Percentiles rank a stretch among this genome's conserved stretches.
Conservation (phyloP, 192 early-diverging fungal genomes). For the Backusella tuberculispora region DNA sequence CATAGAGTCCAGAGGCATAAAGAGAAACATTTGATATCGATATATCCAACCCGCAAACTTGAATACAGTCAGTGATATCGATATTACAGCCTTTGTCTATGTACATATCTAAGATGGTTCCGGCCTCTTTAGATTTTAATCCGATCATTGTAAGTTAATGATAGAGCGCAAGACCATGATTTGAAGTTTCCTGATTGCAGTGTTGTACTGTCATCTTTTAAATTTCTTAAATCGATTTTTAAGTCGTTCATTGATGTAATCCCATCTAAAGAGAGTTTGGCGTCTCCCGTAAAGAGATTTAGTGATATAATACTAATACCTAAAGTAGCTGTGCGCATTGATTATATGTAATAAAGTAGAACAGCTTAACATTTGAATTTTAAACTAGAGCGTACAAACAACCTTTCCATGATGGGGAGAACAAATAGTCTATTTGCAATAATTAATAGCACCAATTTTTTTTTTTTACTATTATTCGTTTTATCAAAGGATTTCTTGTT, state of each 20-base stretch:
- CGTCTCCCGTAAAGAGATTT: not conserved
- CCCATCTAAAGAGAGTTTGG: not conserved
- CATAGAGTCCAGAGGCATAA: not conserved
- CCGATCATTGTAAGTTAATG: not conserved
- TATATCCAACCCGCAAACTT: not conserved
- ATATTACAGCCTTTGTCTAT: not conserved
- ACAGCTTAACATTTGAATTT: too few species aligned
- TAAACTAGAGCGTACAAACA: too few species aligned
- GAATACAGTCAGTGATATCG: not conserved
- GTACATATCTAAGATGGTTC: not conserved
- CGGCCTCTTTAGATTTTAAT: not conserved
- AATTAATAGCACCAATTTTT: too few species aligned
- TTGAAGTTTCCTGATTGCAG: not conserved
- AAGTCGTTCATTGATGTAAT: not conserved
- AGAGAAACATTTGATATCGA: not conserved
- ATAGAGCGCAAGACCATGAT: not conserved
- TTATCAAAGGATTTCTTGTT: too few species aligned
- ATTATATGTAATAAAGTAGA: too few species aligned
- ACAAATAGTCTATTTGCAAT: too few species aligned
- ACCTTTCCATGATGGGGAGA: too few species aligned
- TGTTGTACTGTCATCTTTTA: not conserved
- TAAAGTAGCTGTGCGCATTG: too few species aligned
- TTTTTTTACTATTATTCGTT: too few species aligned
- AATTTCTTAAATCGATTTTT: not conserved
- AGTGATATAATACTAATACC: too few species aligned